Conservation (phyloP, 345 rosid species). For the Ricinus communis region DNA sequence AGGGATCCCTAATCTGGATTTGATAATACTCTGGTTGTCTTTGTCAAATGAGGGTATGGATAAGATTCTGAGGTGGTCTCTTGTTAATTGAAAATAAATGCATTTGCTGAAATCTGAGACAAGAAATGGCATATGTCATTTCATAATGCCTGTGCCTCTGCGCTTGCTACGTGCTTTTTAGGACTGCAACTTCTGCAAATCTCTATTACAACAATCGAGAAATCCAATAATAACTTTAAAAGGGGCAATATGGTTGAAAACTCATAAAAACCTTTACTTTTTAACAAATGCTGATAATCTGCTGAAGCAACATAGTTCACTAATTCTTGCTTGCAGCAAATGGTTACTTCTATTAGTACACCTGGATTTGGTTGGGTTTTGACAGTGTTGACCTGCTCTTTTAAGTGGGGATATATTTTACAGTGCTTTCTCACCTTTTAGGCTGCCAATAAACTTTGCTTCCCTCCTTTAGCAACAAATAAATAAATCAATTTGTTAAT, state of each 20-base stretch:
- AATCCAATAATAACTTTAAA: background rate
- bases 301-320: background rate
- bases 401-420: background rate
- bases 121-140: background rate
- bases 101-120: background rate
- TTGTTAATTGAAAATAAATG: background rate
- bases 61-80: background rate
- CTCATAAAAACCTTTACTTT: background rate
- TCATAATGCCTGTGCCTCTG: background rate
- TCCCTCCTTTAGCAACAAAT: background rate
- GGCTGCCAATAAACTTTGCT: background rate
- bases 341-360: background rate
- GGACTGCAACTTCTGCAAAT: background rate
- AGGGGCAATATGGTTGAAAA: conserved; percentile 2
- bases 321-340: background rate
- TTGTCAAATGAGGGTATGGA: conserved; percentile 1
- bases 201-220: background rate
- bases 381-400: background rate
- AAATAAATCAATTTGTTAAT: background rate
- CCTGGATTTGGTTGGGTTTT: background rate
- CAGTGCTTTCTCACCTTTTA: background rate
- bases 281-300: background rate
- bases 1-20: conserved; percentile 42
- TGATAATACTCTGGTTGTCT: conserved; percentile 14
- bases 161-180: background rate